Evolutionary conservation across 805 yeast genomes (phyloP).

Genomic region (Pichia eremophila): DNA sequence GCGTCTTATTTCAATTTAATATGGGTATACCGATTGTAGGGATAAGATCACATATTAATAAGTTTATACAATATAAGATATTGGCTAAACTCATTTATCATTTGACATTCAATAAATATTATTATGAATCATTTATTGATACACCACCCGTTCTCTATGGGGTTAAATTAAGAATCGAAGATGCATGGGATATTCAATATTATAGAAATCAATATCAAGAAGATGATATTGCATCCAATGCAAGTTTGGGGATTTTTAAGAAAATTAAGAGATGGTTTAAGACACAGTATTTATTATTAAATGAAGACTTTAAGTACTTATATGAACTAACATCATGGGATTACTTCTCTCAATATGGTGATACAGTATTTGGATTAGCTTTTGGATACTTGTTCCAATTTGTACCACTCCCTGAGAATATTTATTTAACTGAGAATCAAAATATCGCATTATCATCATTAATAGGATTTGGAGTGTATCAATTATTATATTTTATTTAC

Average conservation of each 20-base stretch:
- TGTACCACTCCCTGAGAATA: not conserved
- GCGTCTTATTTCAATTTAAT: not conserved
- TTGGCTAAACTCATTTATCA: not conserved
- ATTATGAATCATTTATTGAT: not conserved
- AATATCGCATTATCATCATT: not conserved
- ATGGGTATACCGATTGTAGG: not conserved
- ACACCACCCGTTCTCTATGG: constrained; percentile 5
- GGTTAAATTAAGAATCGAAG: not conserved
- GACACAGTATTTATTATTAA: not conserved
- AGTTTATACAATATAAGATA: not conserved
- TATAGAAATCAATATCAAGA: not conserved
- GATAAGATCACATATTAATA: not conserved
- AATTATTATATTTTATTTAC: not conserved
- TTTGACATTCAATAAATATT: constrained; percentile 2
- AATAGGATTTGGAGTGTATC: not conserved
- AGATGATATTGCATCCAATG: not conserved
- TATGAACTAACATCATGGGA: not conserved
- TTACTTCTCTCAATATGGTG: not conserved
- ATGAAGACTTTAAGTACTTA: not conserved
- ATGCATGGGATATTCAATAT: constrained; percentile 3
- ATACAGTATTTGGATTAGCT: not conserved
- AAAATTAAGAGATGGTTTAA: not conserved
- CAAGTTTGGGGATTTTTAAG: not conserved
- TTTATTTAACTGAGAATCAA: not conserved
- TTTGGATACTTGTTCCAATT: not conserved